These are phyloP conservation scores for Cucumis cinereus DNA, from an alignment of 306 rosid genomes.

Conservation along the genomic window DNA sequence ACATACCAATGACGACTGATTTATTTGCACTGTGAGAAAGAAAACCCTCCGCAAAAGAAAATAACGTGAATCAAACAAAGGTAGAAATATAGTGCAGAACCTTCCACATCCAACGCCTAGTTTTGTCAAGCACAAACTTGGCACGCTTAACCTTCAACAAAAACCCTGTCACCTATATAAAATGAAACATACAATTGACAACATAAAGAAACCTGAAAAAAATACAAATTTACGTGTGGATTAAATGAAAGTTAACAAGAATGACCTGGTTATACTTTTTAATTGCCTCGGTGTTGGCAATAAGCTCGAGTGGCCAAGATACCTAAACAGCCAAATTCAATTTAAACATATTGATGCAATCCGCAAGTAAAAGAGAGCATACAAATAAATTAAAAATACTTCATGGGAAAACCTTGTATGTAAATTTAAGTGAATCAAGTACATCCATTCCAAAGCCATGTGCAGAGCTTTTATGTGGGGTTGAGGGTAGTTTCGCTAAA, in stretches of 20 bases:
- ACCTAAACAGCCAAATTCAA: slow-evolving; percentile 36
- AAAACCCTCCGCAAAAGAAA: not conserved
- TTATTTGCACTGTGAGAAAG: not conserved
- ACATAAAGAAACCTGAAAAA: slow-evolving; percentile 1
- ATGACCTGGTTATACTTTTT: slow-evolving; percentile 91
- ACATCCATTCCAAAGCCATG: slow-evolving; percentile 71
- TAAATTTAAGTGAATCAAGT: slow-evolving; percentile 71
- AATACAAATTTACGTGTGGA: not conserved
- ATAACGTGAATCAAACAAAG: not conserved
- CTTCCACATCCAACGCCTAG: slow-evolving; percentile 99
- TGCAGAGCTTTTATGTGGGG: slow-evolving; percentile 39
- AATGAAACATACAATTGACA: not conserved
- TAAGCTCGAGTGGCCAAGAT: slow-evolving; percentile 97
- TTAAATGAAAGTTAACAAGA: slow-evolving; percentile 9
- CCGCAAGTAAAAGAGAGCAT: not conserved
- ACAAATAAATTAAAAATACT: not conserved
- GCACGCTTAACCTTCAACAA: slow-evolving; percentile 94
- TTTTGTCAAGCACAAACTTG: slow-evolving; percentile 83
- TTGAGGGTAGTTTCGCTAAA: slow-evolving; percentile 24
- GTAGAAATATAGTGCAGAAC: slow-evolving; percentile 21
- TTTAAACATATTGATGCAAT: not conserved
- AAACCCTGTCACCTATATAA: slow-evolving; percentile 74
- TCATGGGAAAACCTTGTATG: slow-evolving; percentile 54
- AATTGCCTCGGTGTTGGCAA: slow-evolving; percentile 81
- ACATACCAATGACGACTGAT: not conserved